A percentile compares a stretch with the other conserved stretches of the same genome.
Evolutionary conservation across 805 yeast genomes (phyloP).

Genomic region (Metschnikowia proteae): DNA sequence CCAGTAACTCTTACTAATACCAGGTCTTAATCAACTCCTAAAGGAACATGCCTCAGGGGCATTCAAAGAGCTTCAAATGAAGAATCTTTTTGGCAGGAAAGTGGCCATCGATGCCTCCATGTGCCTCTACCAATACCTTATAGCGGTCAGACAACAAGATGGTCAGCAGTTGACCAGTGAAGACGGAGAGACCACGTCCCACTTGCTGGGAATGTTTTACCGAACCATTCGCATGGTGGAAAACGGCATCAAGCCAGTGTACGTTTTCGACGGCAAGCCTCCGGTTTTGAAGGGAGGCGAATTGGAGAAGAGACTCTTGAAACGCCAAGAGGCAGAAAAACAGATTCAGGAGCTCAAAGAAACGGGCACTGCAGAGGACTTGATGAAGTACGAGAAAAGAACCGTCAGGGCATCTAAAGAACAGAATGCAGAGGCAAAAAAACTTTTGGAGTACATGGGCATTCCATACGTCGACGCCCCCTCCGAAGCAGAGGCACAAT

Average conservation of each 20-base stretch:
- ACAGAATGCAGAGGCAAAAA: conserved; percentile 92
- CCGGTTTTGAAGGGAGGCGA: conserved; percentile 93
- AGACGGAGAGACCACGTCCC: conserved; percentile 88
- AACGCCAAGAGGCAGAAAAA: conserved; percentile 79
- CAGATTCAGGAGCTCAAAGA: conserved; percentile 73
- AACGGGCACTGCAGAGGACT: conserved; percentile 73
- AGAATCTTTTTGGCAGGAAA: conserved; percentile 84
- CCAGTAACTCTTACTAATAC: background rate
- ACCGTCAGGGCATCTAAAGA: conserved; percentile 84
- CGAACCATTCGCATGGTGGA: conserved; percentile 87
- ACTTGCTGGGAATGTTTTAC: conserved; percentile 94
- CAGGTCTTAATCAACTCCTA: conserved; percentile 80
- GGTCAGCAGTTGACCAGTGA: conserved; percentile 91
- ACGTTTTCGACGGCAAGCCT: conserved; percentile 97
- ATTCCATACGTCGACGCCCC: conserved; percentile 93
- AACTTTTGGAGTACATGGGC: conserved; percentile 82
- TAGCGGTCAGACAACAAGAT: conserved; percentile 94
- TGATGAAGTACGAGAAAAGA: conserved; percentile 75
- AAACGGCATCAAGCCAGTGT: conserved; percentile 92
- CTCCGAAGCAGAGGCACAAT: conserved; percentile 98
- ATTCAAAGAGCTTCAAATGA: conserved; percentile 72
- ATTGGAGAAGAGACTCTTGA: conserved; percentile 74
- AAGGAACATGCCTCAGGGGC: conserved; percentile 89
- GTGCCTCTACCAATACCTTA: conserved; percentile 92
- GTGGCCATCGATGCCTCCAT: conserved; percentile 98